Conservation (phyloP, 768 basidiomycete species). For the Tulasnella sp. region DNA sequence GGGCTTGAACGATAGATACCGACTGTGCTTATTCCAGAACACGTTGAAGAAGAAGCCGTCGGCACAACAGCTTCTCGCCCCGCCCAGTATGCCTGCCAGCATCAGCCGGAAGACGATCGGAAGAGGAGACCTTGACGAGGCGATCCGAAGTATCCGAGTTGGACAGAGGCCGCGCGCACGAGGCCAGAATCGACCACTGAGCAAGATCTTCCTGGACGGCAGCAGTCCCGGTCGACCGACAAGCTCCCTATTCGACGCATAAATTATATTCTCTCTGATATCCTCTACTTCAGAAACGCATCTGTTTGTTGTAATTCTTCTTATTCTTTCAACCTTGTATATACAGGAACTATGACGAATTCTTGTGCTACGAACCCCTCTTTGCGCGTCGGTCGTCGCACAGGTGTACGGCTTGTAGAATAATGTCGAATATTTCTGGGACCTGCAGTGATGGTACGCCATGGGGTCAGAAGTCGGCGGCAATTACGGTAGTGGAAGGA, state of each 20-base stretch:
- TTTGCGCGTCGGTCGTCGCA: slow-evolving; percentile 31
- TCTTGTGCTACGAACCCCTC: neutral
- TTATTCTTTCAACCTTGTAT: slow-evolving; percentile 5
- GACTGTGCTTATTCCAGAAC: neutral
- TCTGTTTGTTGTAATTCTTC: slow-evolving; percentile 5
- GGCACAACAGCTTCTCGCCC: slow-evolving; percentile 9
- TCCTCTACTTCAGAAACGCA: neutral
- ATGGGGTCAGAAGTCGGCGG: neutral
- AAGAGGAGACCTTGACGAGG: slow-evolving; percentile 78
- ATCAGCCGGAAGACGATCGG: slow-evolving; percentile 54
- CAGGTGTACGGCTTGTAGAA: slow-evolving; percentile 22
- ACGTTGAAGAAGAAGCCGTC: slow-evolving; percentile 12
- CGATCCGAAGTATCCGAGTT: slow-evolving; percentile 72
- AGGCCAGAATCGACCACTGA: slow-evolving; percentile 51
- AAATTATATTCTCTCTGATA: neutral
- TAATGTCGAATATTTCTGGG: slow-evolving; percentile 31
- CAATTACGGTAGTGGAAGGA: slow-evolving; percentile 8
- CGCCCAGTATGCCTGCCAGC: slow-evolving; percentile 13
- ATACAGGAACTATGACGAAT: too few species aligned
- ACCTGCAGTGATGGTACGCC: slow-evolving; percentile 28
- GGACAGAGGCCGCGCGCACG: slow-evolving; percentile 54
- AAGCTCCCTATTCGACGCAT: slow-evolving; percentile 18
- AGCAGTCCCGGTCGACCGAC: slow-evolving; percentile 31
- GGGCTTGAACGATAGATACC: neutral
- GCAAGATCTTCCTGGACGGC: slow-evolving; percentile 80